These are phyloP conservation scores for Thermothelomyces thermophilus DNA, from an alignment of 2,329 filamentous ascomycete genomes.

Conservation along the genomic window DNA sequence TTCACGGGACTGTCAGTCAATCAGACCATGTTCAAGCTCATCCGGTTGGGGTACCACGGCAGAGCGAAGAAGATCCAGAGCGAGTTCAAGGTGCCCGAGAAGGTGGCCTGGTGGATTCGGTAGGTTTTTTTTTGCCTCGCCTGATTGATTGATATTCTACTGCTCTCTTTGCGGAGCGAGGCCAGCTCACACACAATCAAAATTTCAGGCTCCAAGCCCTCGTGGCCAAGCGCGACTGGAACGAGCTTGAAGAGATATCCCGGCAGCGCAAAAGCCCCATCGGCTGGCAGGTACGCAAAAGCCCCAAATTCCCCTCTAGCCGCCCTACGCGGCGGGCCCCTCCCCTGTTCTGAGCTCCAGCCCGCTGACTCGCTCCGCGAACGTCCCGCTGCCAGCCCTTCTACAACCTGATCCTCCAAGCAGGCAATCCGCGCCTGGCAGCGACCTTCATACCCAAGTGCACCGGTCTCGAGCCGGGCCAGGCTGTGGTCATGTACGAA, in stretches of 20 bases:
- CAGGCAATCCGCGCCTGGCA: slow-evolving; percentile 84
- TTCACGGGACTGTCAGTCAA: slow-evolving; percentile 84
- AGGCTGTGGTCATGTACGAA: slow-evolving; percentile 85
- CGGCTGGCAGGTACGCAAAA: slow-evolving; percentile 75
- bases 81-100: slow-evolving; percentile 91
- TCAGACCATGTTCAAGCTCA: slow-evolving; percentile 84
- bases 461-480: slow-evolving; percentile 58
- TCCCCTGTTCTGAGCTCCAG: background rate
- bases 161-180: too few relatives aligned
- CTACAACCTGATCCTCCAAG: slow-evolving; percentile 80
- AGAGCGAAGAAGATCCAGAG: slow-evolving; percentile 80
- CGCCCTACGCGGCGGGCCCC: too few relatives aligned
- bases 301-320: background rate
- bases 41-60: slow-evolving; percentile 73
- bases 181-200: background rate
- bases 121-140: too few relatives aligned
- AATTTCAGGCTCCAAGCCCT: slow-evolving; percentile 74
- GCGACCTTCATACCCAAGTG: slow-evolving; percentile 84
- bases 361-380: background rate
- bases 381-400: slow-evolving; percentile 57
- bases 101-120: slow-evolving; percentile 79
- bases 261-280: slow-evolving; percentile 81
- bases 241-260: slow-evolving; percentile 79
- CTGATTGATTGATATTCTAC: too few relatives aligned
- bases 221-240: slow-evolving; percentile 86